Evolutionary conservation across 176 grass and related monocot genomes (phyloP).

Genomic region (Cenchrus fungigraminus): DNA sequence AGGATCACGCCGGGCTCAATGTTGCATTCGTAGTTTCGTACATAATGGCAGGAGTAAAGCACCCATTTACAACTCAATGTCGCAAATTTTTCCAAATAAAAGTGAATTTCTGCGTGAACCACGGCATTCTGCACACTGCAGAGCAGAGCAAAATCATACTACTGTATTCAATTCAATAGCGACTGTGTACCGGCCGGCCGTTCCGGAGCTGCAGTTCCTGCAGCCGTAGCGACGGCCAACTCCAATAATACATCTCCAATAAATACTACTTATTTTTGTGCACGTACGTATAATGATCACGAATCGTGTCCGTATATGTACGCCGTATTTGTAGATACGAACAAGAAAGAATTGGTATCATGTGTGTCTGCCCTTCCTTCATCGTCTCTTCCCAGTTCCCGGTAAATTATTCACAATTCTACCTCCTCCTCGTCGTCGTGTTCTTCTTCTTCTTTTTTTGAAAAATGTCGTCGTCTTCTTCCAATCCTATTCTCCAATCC

Average conservation of each 20-base stretch:
- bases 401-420: conserved; percentile 39
- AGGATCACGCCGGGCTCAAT: neutral
- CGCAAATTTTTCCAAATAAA: conserved; percentile 1
- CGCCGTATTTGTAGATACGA: conserved; percentile 32
- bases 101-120: neutral
- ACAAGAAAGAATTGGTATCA: conserved; percentile 41
- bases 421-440: neutral
- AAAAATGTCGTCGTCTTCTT: too few species aligned
- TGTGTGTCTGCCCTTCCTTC: neutral
- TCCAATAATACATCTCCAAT: conserved; percentile 15
- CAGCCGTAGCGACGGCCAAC: conserved; percentile 16
- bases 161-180: neutral
- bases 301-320: conserved; percentile 31
- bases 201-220: conserved; percentile 39
- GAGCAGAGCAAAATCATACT: conserved; percentile 39
- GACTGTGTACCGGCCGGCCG: neutral
- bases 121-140: neutral
- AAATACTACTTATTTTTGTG: conserved; percentile 8
- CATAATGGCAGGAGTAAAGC: neutral
- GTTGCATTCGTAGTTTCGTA: neutral
- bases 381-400: neutral
- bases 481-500: too few species aligned
- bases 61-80: neutral
- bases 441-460: too few species aligned
- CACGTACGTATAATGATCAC: conserved; percentile 28